Conservation (phyloP, 2,329 filamentous ascomycete species). For the Aureobasidium sp. region DNA sequence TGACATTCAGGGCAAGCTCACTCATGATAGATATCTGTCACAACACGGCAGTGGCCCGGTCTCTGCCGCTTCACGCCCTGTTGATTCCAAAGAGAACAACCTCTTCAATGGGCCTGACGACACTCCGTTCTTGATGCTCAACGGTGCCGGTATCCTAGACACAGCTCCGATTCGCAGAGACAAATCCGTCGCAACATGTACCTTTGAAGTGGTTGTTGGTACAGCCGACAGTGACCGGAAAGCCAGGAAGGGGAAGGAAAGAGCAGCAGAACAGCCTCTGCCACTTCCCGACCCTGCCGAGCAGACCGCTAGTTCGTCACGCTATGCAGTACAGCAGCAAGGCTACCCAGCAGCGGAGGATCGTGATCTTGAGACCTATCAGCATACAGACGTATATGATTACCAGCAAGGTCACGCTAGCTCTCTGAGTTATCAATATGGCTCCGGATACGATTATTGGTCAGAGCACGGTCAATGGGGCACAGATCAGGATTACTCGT, state of each 20-base stretch:
- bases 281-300: neutral
- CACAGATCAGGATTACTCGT: slow-evolving; percentile 3
- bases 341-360: neutral
- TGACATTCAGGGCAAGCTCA: slow-evolving; percentile 81
- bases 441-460: neutral
- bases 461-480: slow-evolving; percentile 7
- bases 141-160: slow-evolving; percentile 63
- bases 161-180: slow-evolving; percentile 80
- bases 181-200: slow-evolving; percentile 82
- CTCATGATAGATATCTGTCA: slow-evolving; percentile 51
- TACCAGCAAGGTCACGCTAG: neutral
- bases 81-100: slow-evolving; percentile 4
- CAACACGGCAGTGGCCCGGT: slow-evolving; percentile 11
- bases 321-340: neutral
- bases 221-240: slow-evolving; percentile 66
- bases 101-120: slow-evolving; percentile 15
- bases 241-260: slow-evolving; percentile 36
- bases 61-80: neutral
- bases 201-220: slow-evolving; percentile 81
- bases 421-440: neutral
- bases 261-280: neutral
- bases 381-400: neutral
- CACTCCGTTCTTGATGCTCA: slow-evolving; percentile 15
- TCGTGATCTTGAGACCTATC: neutral
- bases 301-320: neutral